phyloP scores from a whole-genome alignment of 225 moss, liverwort and hornwort genomes.

The Thuidium tamariscinum region DNA sequence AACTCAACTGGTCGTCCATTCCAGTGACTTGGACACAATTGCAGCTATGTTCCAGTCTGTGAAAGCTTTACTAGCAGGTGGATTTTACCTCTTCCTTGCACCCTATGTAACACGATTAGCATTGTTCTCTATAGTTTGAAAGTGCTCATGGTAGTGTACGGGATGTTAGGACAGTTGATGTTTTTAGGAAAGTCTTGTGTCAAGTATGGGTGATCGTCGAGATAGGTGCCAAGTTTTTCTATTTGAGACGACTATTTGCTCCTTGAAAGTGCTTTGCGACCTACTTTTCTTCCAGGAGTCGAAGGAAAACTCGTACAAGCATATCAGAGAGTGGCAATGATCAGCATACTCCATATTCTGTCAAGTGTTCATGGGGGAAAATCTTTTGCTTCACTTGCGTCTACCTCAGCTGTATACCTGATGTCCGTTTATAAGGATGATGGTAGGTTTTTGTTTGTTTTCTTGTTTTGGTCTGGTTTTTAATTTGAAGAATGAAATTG shows the following conservation, averaged over 20 bases:
- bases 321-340: slow-evolving; percentile 87
- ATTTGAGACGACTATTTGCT: not conserved
- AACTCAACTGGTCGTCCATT: slow-evolving; percentile 67
- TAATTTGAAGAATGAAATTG: not conserved
- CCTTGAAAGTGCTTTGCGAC: not conserved
- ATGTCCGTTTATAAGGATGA: slow-evolving; percentile 89
- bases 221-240: not conserved
- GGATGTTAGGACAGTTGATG: not conserved
- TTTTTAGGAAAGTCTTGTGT: not conserved
- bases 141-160: not conserved
- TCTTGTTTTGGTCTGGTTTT: not conserved
- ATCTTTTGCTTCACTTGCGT: slow-evolving; percentile 55
- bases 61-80: slow-evolving; percentile 71
- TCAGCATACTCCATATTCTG: slow-evolving; percentile 58
- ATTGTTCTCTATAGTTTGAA: not conserved
- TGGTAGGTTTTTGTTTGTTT: slow-evolving; percentile 36
- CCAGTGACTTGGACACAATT: slow-evolving; percentile 82
- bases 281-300: slow-evolving; percentile 34
- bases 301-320: slow-evolving; percentile 95
- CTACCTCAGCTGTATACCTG: slow-evolving; percentile 45
- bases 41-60: slow-evolving; percentile 68
- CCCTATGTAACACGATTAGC: not conserved
- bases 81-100: not conserved
- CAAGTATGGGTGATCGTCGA: not conserved
- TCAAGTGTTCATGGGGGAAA: slow-evolving; percentile 63